Evolutionary conservation across 495 filamentous ascomycete genomes (phyloP).

Genomic region (Neurospora tetraspora): DNA sequence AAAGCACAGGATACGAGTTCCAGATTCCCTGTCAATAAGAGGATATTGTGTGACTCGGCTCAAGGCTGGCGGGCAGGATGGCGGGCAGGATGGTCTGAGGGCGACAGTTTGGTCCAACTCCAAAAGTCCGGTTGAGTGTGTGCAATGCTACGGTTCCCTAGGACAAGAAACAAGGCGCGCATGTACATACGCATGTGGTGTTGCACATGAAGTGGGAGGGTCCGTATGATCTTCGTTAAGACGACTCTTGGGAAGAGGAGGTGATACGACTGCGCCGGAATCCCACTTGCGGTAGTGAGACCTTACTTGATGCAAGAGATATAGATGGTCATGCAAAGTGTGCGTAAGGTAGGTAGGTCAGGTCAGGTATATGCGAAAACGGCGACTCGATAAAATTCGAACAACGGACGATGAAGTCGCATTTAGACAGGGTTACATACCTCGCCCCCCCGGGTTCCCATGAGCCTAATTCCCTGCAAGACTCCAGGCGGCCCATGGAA

Average conservation of each 20-base stretch:
- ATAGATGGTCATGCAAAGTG: neutral
- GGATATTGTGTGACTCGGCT: neutral
- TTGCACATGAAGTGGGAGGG: slow-evolving; percentile 15
- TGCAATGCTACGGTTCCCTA: neutral
- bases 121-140: neutral
- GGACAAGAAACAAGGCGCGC: slow-evolving; percentile 10
- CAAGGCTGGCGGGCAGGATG: neutral
- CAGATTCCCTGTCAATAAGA: neutral
- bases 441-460: too few relatives aligned
- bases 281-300: neutral
- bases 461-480: neutral
- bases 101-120: neutral
- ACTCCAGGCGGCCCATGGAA: neutral
- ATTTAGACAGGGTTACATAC: neutral
- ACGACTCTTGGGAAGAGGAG: neutral
- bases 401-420: neutral
- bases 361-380: neutral
- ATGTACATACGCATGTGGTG: slow-evolving; percentile 5
- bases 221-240: neutral
- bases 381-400: neutral
- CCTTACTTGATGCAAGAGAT: neutral
- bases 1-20: neutral
- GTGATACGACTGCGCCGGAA: neutral
- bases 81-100: neutral
- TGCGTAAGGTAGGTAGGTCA: neutral